A percentile compares a stretch with the other conserved stretches of the same genome.
phyloP scores from a whole-genome alignment of 179 eudicot genomes.

The Drosera spatulata region DNA sequence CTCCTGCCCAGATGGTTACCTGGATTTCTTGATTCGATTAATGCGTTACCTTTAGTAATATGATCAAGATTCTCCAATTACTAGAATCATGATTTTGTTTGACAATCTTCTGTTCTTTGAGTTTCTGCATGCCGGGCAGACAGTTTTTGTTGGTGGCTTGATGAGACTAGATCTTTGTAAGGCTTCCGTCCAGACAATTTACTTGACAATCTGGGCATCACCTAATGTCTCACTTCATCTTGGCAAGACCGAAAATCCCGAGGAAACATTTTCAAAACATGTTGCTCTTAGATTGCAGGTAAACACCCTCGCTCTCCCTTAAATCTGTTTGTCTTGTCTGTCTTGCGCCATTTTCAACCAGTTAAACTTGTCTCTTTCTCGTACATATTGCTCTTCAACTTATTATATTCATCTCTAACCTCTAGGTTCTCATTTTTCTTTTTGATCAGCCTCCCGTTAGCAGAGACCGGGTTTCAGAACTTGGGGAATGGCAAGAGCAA shows the following conservation, averaged over 20 bases:
- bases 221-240: conserved; percentile 77
- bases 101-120: not conserved
- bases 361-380: not conserved
- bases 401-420: not conserved
- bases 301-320: not conserved
- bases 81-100: not conserved
- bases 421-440: not conserved
- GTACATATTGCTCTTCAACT: not conserved
- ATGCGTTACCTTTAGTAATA: too few species aligned
- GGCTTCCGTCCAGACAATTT: conserved; percentile 81
- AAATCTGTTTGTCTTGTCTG: not conserved
- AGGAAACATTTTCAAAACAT: conserved; percentile 74
- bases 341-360: not conserved
- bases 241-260: conserved; percentile 90
- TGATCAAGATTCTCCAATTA: too few species aligned
- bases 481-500: conserved; percentile 56
- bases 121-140: conserved; percentile 59
- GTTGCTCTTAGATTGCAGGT: conserved; percentile 88
- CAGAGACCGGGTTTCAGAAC: conserved; percentile 47
- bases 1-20: too few species aligned
- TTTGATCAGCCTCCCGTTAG: conserved; percentile 71
- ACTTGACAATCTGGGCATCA: conserved; percentile 79
- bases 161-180: conserved; percentile 67
- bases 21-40: too few species aligned
- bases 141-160: conserved; percentile 78